These are phyloP conservation scores for Talaromyces islandicus DNA, from an alignment of 2,329 filamentous ascomycete species.

Conservation along the genomic window DNA sequence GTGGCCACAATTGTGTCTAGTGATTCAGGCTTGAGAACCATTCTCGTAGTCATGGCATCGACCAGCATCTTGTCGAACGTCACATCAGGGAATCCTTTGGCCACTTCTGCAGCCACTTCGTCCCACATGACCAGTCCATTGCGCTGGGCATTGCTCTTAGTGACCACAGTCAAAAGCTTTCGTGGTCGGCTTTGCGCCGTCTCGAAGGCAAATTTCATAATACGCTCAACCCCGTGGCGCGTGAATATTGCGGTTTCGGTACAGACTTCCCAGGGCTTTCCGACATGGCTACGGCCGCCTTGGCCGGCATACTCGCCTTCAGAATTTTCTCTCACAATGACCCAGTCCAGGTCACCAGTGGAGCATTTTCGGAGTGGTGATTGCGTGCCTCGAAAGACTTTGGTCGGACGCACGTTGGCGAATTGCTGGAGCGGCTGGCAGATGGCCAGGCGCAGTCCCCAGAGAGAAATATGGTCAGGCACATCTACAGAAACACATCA, in stretches of 20 bases:
- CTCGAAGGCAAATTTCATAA: constrained; percentile 51
- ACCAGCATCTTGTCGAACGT: constrained; percentile 51
- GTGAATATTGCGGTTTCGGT: constrained; percentile 52
- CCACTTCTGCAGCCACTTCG: constrained; percentile 43
- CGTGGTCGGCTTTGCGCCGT: constrained; percentile 42
- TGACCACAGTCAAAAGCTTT: constrained; percentile 49
- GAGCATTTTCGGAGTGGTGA: constrained; percentile 44
- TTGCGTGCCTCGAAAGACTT: constrained; percentile 47
- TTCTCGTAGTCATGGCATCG: constrained; percentile 52
- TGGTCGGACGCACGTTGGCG: constrained; percentile 51
- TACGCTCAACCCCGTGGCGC: constrained; percentile 45
- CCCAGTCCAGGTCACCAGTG: constrained; percentile 49
- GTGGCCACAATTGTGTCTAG: constrained; percentile 51
- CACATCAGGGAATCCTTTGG: constrained; percentile 47
- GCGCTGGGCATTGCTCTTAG: constrained; percentile 51
- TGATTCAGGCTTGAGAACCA: constrained; percentile 46
- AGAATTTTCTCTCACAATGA: constrained; percentile 51
- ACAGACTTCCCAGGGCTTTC: constrained; percentile 46
- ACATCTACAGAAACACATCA: constrained; percentile 5
- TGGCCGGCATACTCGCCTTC: constrained; percentile 53
- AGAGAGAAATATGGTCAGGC: constrained; percentile 9
- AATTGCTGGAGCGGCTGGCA: constrained; percentile 52
- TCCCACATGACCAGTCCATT: constrained; percentile 55
- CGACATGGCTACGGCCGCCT: constrained; percentile 47
- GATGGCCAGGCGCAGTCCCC: constrained; percentile 50